Evolutionary conservation across 2,329 filamentous ascomycete genomes (phyloP).

Genomic region (Penicillium psychrosexuale): DNA sequence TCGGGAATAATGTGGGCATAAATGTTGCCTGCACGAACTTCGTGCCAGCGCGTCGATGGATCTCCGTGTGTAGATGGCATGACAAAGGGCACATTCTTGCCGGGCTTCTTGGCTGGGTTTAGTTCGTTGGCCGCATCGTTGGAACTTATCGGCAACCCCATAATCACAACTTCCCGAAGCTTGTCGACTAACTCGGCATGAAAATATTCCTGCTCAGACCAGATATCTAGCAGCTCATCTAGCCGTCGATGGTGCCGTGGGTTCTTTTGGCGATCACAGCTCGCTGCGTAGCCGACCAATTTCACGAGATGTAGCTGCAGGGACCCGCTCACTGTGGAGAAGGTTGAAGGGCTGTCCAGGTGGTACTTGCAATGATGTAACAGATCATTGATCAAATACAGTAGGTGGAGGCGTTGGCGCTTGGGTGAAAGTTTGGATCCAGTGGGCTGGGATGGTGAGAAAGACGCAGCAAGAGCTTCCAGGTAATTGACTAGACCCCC

Average conservation of each 20-base stretch:
- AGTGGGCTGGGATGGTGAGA: conserved; percentile 32
- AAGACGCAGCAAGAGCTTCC: conserved; percentile 63
- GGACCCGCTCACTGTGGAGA: conserved; percentile 52
- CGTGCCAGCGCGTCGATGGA: conserved; percentile 68
- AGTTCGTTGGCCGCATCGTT: conserved; percentile 22
- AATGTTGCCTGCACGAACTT: conserved; percentile 77
- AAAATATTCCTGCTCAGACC: conserved; percentile 67
- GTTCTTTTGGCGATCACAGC: conserved; percentile 53
- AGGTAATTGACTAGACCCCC: conserved; percentile 73
- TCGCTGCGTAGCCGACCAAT: conserved; percentile 59
- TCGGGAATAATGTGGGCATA: conserved; percentile 75
- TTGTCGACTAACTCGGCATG: conserved; percentile 52
- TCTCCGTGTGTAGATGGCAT: conserved; percentile 79
- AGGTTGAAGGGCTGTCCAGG: conserved; percentile 43
- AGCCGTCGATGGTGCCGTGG: conserved; percentile 67
- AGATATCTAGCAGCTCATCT: conserved; percentile 62
- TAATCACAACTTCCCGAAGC: conserved; percentile 56
- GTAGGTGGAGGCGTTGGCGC: conserved; percentile 68
- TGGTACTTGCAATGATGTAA: conserved; percentile 65
- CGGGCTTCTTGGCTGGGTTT: conserved; percentile 46
- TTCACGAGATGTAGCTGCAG: conserved; percentile 59
- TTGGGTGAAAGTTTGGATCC: conserved; percentile 53
- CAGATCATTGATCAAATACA: conserved; percentile 76
- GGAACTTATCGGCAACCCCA: conserved; percentile 30
- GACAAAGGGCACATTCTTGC: conserved; percentile 59